Conservation (phyloP, 1,284 basidiomycete species). For the Cutaneotrichosporon cavernicola region DNA sequence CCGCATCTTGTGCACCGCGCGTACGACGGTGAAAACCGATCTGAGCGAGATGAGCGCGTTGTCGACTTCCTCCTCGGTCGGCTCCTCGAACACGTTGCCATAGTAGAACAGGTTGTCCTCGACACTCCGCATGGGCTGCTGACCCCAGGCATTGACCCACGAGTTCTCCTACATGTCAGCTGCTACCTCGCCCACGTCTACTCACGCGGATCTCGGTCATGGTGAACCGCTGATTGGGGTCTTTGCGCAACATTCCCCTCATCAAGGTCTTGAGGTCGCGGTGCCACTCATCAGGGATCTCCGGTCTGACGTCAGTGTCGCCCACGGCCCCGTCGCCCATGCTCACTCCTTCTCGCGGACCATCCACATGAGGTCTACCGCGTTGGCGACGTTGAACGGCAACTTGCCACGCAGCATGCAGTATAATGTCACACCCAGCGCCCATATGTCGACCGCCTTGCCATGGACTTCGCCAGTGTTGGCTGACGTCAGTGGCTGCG, state of each 20-base stretch:
- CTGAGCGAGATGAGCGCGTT: constrained; percentile 48
- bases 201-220: constrained; percentile 50
- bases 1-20: constrained; percentile 48
- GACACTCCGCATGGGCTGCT: constrained; percentile 42
- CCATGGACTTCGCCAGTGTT: constrained; percentile 50
- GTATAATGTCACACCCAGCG: constrained; percentile 59
- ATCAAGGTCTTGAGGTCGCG: constrained; percentile 48
- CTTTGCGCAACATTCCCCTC: constrained; percentile 50
- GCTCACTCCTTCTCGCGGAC: constrained; percentile 55
- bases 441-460: constrained; percentile 59
- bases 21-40: constrained; percentile 50
- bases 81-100: constrained; percentile 53
- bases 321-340: not conserved
- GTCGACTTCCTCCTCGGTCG: constrained; percentile 52
- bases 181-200: not conserved
- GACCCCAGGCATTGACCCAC: constrained; percentile 52
- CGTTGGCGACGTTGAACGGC: constrained; percentile 57
- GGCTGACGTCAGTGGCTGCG: not conserved
- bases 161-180: constrained; percentile 46
- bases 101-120: constrained; percentile 53
- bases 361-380: constrained; percentile 56
- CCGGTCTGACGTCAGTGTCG: constrained; percentile 31
- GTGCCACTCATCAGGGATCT: constrained; percentile 49
- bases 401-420: constrained; percentile 58
- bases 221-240: constrained; percentile 46